phyloP scores from a whole-genome alignment of 768 basidiomycete genomes.

The Asterophora parasitica region DNA sequence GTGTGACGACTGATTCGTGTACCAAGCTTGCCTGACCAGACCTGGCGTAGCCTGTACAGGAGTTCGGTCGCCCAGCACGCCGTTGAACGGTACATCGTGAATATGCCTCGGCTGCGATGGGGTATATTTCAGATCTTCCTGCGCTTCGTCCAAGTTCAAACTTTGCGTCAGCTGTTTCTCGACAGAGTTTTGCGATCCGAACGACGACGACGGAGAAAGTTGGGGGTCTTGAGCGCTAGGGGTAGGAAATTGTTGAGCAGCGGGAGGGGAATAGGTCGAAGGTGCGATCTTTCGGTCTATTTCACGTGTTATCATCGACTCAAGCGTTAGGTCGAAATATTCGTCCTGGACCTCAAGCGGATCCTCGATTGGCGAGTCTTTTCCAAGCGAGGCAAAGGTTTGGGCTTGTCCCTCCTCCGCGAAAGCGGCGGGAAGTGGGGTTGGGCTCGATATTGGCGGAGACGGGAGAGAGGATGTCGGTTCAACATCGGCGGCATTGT shows the following conservation, averaged over 20 bases:
- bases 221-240: slow-evolving; percentile 8
- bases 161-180: slow-evolving; percentile 47
- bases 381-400: slow-evolving; percentile 22
- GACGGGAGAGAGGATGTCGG: slow-evolving; percentile 28
- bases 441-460: slow-evolving; percentile 29
- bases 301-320: slow-evolving; percentile 15
- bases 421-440: slow-evolving; percentile 10
- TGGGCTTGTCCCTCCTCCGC: background rate
- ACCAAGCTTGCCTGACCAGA: slow-evolving; percentile 28
- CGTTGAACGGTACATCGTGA: background rate
- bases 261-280: background rate
- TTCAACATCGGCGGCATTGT: slow-evolving; percentile 1
- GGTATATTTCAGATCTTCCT: background rate
- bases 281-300: background rate
- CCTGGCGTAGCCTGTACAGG: slow-evolving; percentile 15
- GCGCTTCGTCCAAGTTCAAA: slow-evolving; percentile 12
- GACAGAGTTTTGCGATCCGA: slow-evolving; percentile 36
- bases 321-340: slow-evolving; percentile 14
- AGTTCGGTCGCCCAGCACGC: background rate
- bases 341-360: slow-evolving; percentile 2
- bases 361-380: slow-evolving; percentile 17
- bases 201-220: slow-evolving; percentile 24
- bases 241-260: slow-evolving; percentile 1
- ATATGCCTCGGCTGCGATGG: background rate
- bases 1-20: slow-evolving; percentile 19